Base-by-base conservation (phyloP, 345 rosid genomes). In the Kandelia obovata region DNA sequence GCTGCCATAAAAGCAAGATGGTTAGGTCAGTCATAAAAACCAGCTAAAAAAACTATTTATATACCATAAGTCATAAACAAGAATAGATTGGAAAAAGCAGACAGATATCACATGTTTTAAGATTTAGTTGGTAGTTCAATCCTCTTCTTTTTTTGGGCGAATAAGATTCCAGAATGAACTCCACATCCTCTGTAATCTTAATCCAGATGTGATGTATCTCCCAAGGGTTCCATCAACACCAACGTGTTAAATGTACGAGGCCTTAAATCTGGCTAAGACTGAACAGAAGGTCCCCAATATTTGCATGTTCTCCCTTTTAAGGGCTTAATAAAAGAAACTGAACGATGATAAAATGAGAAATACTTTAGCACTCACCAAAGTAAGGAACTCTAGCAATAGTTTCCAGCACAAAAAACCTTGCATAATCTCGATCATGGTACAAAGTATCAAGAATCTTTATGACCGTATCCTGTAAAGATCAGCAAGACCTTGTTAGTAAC, bases 331-430 rank as follows among this genome's bases (percentile, higher is more conserved):
- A 13, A 13, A 43, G 49, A 56, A 30, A 26, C 28, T 5, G 5
- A 68, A 27, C 23, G 26, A 6, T 2, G 25, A 30, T 23, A 13
- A 52, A 62, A 19, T 10, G 9, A 59, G 69, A 46, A 20, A 53
- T 71, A 64, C 53, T 64, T 59, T 34, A 53, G 19, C 15, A 80
- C 89, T 81, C 72, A 92, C 97, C 96, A 65, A 95, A 95, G 82
- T 95, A 95, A 26, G 99, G 99, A 37, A 95, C 99, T 81, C 99
- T 82, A 19, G 99, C 99, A 77, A 95, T 92, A 23, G 99, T 95
- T 76, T 95, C 99, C 61, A 95, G 87, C 23, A 95, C 97, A 74
- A 79, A 95, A 83, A 92, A 95, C 82, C 97, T 89, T 7, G 96
- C 80, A 76, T 95, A 95, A 55, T 89, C 83, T 66, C 97, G 81